Percentiles rank a stretch among this genome's conserved stretches.
Conservation (phyloP, 2,329 filamentous ascomycete genomes). For the Neurospora sp. region DNA sequence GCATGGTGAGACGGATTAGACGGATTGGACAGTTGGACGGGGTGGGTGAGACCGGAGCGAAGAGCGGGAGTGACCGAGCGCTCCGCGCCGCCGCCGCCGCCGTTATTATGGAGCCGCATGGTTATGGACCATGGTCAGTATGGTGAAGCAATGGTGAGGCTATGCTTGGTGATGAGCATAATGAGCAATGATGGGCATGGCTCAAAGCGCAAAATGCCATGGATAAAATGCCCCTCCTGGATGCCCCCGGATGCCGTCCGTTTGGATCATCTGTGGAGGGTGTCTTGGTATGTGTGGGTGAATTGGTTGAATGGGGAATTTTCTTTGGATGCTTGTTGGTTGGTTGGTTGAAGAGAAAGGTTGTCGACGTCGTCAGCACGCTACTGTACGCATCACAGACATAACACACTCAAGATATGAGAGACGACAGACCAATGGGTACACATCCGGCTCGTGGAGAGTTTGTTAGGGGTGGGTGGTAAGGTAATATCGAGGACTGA, state of each 20-base stretch:
- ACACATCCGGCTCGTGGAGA: background rate
- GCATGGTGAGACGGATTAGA: background rate
- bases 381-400: background rate
- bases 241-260: background rate
- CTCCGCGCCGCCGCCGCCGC: background rate
- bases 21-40: background rate
- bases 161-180: background rate
- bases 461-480: background rate
- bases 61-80: background rate
- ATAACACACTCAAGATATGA: background rate
- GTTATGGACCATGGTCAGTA: background rate
- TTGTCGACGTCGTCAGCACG: background rate
- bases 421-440: background rate
- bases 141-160: background rate
- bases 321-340: background rate
- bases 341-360: background rate
- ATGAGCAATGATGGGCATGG: background rate
- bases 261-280: background rate
- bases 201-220: background rate
- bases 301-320: background rate
- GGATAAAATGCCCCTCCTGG: background rate
- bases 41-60: background rate
- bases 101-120: background rate
- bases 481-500: background rate
- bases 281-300: background rate